Base-by-base conservation (phyloP, 768 basidiomycete genomes). In the Leucocoprinus sp. region DNA sequence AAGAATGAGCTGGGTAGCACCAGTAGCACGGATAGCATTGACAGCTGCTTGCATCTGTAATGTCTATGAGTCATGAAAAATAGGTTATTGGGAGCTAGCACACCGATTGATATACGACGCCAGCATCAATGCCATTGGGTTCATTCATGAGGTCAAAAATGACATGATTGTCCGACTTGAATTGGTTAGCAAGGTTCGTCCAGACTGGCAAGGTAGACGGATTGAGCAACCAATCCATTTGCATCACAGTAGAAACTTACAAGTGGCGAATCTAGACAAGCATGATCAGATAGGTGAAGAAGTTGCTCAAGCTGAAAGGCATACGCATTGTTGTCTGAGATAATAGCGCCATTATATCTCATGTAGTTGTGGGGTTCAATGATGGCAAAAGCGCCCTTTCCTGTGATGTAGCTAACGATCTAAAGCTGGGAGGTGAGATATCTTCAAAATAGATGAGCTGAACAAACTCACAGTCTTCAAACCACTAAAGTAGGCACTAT, bases 131-230 rank as follows among this genome's bases (percentile, higher is more conserved):
- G 48, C 61, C 75, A 52, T 80, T 61, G 36, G 82, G 82, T 62
- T 84, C 80, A 64, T 84, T 85, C 75, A 71, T 73, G 52, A 76
- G 58, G 55, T 77, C 79, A 59, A 82, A 82, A 55, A 82, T 74
- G 50, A 80, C 78, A 21, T 69, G 61, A 50, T 49, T 48, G 65
- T 80, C 73, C 23, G 63, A 61, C 65, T 69, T 68, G 59, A 80
- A 82, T 63, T 71, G 58, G 24, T 51, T 64, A 37, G 76, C 74
- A 36, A 82, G 63, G 58, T 75, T 76, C 50, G 62, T 68, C 80
- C 80, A 80, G 69, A 70, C 74, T 76, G 50, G 9, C 7, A 42
- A 27, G 37, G 4, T 33, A 34, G n/a, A n/a, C n/a, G 7, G 15
- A 12, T 22, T 14, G 31, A 17, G 15, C 11, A n/a, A 31, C 8